These are phyloP conservation scores for Hortaea sp. DNA, from an alignment of 2,329 filamentous ascomycete species.

Conservation along the genomic window DNA sequence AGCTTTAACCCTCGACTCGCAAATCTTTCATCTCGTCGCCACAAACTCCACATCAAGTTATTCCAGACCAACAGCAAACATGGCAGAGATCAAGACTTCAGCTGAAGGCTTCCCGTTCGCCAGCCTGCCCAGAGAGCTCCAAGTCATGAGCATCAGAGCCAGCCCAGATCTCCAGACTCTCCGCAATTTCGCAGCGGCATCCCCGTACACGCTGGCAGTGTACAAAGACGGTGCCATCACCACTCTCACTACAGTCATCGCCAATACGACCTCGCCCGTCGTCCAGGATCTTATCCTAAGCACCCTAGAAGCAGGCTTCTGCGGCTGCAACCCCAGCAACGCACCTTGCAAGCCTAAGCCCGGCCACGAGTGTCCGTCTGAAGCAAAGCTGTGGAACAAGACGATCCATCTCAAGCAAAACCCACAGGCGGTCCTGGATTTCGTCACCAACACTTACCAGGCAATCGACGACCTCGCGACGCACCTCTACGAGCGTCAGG, in stretches of 20 bases:
- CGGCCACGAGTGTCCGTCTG: neutral
- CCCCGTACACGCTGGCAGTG: neutral
- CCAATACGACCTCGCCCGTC: neutral
- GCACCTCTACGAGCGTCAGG: neutral
- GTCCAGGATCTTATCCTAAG: neutral
- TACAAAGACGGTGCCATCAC: neutral
- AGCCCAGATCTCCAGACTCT: neutral
- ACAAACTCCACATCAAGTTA: neutral
- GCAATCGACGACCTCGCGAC: neutral
- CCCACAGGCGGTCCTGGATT: neutral
- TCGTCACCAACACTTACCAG: neutral
- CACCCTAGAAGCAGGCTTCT: neutral
- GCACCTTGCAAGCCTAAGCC: neutral
- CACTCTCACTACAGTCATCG: neutral
- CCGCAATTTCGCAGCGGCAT: neutral
- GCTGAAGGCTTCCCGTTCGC: neutral
- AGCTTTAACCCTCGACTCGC: neutral
- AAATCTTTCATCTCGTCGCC: neutral
- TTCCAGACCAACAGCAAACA: neutral
- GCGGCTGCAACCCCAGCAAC: neutral
- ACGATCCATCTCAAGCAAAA: neutral
- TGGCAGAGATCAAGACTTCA: neutral
- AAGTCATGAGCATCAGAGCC: neutral
- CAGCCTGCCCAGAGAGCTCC: neutral
- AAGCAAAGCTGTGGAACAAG: neutral